Base-by-base conservation (phyloP, 2,329 filamentous ascomycete genomes). In the Aureobasidium leucospermi region DNA sequence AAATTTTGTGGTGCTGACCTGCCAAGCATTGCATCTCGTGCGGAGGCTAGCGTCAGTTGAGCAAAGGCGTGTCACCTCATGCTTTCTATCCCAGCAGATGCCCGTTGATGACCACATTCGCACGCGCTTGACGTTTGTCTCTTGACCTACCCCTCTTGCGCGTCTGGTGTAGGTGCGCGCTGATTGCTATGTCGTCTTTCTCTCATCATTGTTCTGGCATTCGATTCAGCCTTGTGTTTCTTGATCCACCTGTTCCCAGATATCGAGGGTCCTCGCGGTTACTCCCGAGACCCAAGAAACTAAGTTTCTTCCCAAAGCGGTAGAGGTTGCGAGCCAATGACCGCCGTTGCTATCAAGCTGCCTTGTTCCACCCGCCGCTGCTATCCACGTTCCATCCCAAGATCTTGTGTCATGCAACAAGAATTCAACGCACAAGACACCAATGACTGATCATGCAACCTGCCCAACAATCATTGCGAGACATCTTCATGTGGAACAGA, bases 11-110 rank as follows among this genome's bases (percentile, higher is more conserved):
- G 23, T 57, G 53, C 55, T 57, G 52, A 57, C 52, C 41, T 57
- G 39, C 42, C 52, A 45, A 57, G 52, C 41, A 32, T 43, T 28
- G 19, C 39, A 23, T 19, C 36, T 58, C 42, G 32, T 58, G 55
- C 55, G 42, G 55, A 58, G 55, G 55, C 43, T 58, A 58, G 42
- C 55, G 55, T 48, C 55, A 45, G 52, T 52, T 52, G 51, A 32
- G 7, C 39, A 32, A 42, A 39, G 38, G 55, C 42, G 32, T 48
- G 53, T 58, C 55, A 58, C 43, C 55, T 58, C 43, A 34, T 29
- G 23, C 43, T 58, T 48, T 36, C 32, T 29, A 32, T 46, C 41
- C 52, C 41, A 34, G 16, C 42, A 46, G 16, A 45, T 31, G 42
- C 11, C 41, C 52, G 52, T 57, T 58, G 42, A 41, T 58, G 42